These are phyloP conservation scores for Takakia lepidozioides DNA, from an alignment of 225 moss, liverwort and hornwort species.

Conservation along the genomic window DNA sequence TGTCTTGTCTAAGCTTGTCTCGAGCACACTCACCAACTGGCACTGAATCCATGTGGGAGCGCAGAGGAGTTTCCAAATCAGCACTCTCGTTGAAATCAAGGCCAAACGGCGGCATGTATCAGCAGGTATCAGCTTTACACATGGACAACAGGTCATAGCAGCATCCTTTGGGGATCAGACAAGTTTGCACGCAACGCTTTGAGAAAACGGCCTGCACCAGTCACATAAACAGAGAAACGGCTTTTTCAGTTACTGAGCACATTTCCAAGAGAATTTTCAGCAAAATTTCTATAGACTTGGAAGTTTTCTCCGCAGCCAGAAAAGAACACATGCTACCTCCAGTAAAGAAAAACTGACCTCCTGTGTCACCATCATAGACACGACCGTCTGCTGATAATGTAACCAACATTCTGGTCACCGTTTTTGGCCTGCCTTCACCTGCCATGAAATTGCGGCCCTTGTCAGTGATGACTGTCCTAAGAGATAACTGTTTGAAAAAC, in stretches of 20 bases:
- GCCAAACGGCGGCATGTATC: too few species aligned
- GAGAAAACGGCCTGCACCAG: conserved; percentile 69
- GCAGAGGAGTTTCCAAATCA: too few species aligned
- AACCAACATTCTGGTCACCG: conserved; percentile 78
- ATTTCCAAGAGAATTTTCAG: not conserved
- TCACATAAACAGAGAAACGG: not conserved
- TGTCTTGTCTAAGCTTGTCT: too few species aligned
- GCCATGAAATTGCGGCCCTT: not conserved
- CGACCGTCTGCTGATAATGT: conserved; percentile 86
- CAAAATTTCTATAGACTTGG: not conserved
- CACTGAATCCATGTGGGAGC: too few species aligned
- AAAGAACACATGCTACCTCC: not conserved
- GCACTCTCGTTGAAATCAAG: too few species aligned
- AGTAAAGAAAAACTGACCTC: conserved; percentile 33
- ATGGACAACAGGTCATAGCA: conserved; percentile 30
- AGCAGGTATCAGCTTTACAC: too few species aligned
- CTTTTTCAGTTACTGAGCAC: not conserved
- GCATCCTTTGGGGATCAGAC: conserved; percentile 68
- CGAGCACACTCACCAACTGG: too few species aligned
- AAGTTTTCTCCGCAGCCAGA: not conserved
- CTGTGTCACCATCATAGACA: conserved; percentile 74
- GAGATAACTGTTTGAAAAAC: too few species aligned
- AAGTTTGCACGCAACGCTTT: conserved; percentile 71
- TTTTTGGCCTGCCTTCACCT: conserved; percentile 48
- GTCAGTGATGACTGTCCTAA: not conserved